Evolutionary conservation across 768 basidiomycete species (phyloP), one percentile per base, ranked within the genome.

Genomic region (Jaapia argillacea): DNA sequence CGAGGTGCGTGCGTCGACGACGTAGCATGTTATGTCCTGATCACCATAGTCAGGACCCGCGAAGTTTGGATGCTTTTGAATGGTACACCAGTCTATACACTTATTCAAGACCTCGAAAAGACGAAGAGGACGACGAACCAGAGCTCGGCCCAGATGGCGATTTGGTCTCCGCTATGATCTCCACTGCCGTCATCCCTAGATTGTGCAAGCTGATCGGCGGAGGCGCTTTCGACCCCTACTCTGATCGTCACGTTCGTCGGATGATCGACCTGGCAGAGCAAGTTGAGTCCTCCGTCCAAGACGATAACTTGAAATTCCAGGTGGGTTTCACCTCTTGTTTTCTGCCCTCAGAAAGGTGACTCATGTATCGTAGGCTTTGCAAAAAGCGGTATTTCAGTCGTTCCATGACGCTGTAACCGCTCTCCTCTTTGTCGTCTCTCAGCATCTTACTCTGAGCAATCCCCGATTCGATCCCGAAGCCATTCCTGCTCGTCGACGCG

Each of bases 211-310:
- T 86, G 20, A 56, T 96, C n/a, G 77, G 82, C 45, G 71, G 70
- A n/a, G 91, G 92, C 21, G 84, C 74, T 4, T 66, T 92, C 43
- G 85, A 96, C 57, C 79, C 85, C 1, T 91, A 88, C 59, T 93
- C 90, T 2, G 66, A 69, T 24, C 62, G 52, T 25, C 73, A 83
- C 54, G 67, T 82, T 3, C 68, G 75, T 25, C 66, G 77, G 35
- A 64, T 82, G 38, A 66, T 86, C 21, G 83, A 94, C 61, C 58
- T 94, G 10, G 66, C 74, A 21, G 90, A 96, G 56, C 81, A 94
- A 57, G 61, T 92, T 2, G 85, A 88, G 58, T 77, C 77, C 2
- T 81, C 79, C 36, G 68, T 89, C 18, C 85, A 82, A 41, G 61
- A 63, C 28, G 76, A 74, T 50, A 72, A 71, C 56, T 62, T 58